Conservation (phyloP, 1,284 basidiomycete species). For the Tetrapyrgos nigripes region DNA sequence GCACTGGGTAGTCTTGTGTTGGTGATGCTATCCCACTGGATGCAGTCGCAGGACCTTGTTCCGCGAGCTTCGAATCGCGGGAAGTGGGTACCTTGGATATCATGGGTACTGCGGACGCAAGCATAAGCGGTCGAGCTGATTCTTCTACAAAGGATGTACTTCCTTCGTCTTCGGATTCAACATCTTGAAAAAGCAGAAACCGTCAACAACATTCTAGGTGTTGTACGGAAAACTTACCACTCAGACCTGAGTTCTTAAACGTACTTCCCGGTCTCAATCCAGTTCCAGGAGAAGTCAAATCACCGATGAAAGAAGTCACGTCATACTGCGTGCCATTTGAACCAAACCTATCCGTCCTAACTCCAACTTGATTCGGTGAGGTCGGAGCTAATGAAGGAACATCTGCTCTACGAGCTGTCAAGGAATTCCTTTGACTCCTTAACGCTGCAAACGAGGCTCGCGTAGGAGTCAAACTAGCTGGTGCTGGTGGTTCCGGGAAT, state of each 20-base stretch:
- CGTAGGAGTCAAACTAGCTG: slow-evolving; percentile 9
- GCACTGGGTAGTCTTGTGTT: slow-evolving; percentile 21
- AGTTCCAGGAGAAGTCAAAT: slow-evolving; percentile 42
- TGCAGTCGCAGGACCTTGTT: slow-evolving; percentile 9
- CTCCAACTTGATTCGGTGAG: slow-evolving; percentile 32
- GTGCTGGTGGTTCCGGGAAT: slow-evolving; percentile 66
- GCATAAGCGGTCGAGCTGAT: slow-evolving; percentile 32
- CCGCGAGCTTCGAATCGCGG: not conserved
- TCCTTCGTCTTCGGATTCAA: slow-evolving; percentile 27
- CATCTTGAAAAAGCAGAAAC: slow-evolving; percentile 6
- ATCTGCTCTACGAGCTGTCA: not conserved
- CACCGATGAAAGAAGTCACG: slow-evolving; percentile 77
- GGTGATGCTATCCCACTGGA: slow-evolving; percentile 9
- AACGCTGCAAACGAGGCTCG: slow-evolving; percentile 8
- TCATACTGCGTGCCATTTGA: slow-evolving; percentile 69
- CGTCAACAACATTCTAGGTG: not conserved
- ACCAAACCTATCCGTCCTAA: slow-evolving; percentile 34
- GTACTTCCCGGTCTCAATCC: slow-evolving; percentile 25
- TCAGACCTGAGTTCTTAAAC: slow-evolving; percentile 11
- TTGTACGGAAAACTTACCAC: slow-evolving; percentile 5
- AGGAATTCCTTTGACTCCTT: slow-evolving; percentile 2
- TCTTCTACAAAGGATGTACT: slow-evolving; percentile 11
- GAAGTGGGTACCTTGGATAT: slow-evolving; percentile 5
- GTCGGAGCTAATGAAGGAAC: slow-evolving; percentile 23
- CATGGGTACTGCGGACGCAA: slow-evolving; percentile 28